phyloP scores from a whole-genome alignment of 495 filamentous ascomycete genomes.

The Parathielavia appendiculata region DNA sequence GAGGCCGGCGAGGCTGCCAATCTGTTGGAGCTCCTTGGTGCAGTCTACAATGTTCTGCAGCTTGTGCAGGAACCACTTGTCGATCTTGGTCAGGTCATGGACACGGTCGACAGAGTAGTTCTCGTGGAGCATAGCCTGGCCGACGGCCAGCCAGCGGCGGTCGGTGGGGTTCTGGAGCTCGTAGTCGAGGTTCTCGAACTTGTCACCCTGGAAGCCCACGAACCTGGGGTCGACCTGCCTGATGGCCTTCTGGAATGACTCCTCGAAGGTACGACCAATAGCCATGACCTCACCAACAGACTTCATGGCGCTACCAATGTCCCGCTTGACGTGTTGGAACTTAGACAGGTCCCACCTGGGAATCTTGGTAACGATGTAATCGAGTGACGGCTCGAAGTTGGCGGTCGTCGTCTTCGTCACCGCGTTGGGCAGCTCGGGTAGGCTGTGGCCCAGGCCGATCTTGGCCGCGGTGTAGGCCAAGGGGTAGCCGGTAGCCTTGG shows the following conservation, averaged over 20 bases:
- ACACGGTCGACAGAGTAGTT: constrained; percentile 85
- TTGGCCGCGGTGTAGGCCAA: constrained; percentile 95
- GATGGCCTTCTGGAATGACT: constrained; percentile 98
- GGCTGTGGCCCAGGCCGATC: constrained; percentile 89
- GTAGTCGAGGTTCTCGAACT: constrained; percentile 89
- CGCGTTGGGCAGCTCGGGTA: constrained; percentile 92
- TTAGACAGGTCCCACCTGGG: constrained; percentile 96
- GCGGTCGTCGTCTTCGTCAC: constrained; percentile 98
- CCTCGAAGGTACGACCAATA: constrained; percentile 95
- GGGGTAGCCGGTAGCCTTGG: constrained; percentile 95
- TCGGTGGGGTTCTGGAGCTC: constrained; percentile 88
- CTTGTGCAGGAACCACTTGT: constrained; percentile 97
- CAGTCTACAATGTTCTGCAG: constrained; percentile 92
- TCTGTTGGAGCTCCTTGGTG: constrained; percentile 76
- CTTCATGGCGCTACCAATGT: constrained; percentile 97
- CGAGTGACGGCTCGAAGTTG: constrained; percentile 95
- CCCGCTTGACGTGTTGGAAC: constrained; percentile 96
- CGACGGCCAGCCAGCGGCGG: constrained; percentile 92
- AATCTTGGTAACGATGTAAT: constrained; percentile 98
- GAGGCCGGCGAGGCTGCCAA: constrained; percentile 79
- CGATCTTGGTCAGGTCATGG: constrained; percentile 92
- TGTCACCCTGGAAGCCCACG: constrained; percentile 88
- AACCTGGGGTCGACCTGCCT: constrained; percentile 91
- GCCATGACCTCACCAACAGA: constrained; percentile 99
- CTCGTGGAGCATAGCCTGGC: constrained; percentile 96